phyloP scores from a whole-genome alignment of 768 basidiomycete genomes.

The Crepidotus variabilis region DNA sequence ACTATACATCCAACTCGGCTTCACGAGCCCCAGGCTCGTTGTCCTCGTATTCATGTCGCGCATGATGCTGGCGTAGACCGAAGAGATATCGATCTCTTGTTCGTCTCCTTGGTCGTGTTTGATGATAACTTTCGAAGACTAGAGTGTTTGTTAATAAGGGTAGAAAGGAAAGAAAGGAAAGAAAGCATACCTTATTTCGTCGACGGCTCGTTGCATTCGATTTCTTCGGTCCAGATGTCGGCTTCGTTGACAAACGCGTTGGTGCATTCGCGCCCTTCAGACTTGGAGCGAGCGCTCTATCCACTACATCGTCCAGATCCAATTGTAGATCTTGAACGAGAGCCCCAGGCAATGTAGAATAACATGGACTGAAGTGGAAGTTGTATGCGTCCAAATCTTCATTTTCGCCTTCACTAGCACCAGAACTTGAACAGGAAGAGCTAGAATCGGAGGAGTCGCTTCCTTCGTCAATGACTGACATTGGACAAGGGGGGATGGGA shows the following conservation, averaged over 20 bases:
- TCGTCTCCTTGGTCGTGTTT: background rate
- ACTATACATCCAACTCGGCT: background rate
- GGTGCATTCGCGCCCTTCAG: too few species aligned
- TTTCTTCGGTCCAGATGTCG: too few species aligned
- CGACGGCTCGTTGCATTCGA: too few species aligned
- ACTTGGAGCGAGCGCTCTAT: background rate
- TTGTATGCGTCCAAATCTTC: background rate
- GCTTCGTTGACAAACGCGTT: too few species aligned
- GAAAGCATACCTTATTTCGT: too few species aligned
- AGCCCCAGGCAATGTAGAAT: background rate
- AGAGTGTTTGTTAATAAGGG: background rate
- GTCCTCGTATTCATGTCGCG: background rate
- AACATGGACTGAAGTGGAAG: background rate
- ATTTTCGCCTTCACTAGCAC: too few species aligned
- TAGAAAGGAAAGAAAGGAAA: background rate
- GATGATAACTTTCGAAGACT: background rate
- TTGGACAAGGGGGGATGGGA: background rate
- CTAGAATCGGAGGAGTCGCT: background rate
- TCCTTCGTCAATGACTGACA: background rate
- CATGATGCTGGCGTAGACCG: background rate
- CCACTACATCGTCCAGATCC: background rate
- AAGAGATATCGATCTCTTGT: background rate
- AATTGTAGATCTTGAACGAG: too few species aligned
- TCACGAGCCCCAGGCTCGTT: too few species aligned
- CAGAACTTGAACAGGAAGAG: too few species aligned